phyloP scores from a whole-genome alignment of 169 alveolate species.

The Neospora caninum region DNA sequence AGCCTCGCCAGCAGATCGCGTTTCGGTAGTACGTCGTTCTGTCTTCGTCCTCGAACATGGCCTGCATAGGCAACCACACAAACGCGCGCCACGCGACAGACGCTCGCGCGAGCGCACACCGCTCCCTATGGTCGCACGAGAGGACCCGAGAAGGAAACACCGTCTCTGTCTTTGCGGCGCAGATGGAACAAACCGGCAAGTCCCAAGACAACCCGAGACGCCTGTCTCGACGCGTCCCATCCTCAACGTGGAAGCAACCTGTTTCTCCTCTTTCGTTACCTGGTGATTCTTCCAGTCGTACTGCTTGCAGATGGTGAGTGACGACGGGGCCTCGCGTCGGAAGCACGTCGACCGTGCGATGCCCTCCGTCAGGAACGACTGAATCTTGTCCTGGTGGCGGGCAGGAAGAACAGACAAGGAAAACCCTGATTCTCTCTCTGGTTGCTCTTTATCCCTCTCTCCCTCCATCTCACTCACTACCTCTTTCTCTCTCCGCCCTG shows the following conservation, averaged over 20 bases:
- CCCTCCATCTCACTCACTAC: too few relatives aligned
- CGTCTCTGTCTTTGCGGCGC: too few relatives aligned
- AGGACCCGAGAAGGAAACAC: too few relatives aligned
- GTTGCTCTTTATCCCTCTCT: too few relatives aligned
- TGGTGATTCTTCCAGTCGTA: conserved; percentile 46
- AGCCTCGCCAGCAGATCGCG: conserved; percentile 51
- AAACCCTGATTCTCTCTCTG: not conserved
- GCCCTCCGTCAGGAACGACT: not conserved
- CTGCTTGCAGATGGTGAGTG: conserved; percentile 22
- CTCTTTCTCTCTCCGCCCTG: too few relatives aligned
- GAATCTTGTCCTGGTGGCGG: not conserved
- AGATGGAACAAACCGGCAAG: too few relatives aligned
- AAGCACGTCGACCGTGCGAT: conserved; percentile 13
- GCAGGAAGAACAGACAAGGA: not conserved
- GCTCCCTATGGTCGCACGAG: too few relatives aligned
- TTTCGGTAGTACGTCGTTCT: conserved; percentile 49
- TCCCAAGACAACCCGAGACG: too few relatives aligned
- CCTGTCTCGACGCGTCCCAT: too few relatives aligned
- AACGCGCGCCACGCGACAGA: too few relatives aligned
- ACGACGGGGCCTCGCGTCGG: conserved; percentile 33
- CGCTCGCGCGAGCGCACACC: too few relatives aligned
- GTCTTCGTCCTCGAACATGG: conserved; percentile 60
- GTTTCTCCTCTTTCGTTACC: not conserved
- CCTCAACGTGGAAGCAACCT: too few relatives aligned
- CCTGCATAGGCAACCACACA: conserved; percentile 12